Percentiles rank a stretch among this genome's conserved stretches.
Conservation (phyloP, 1,284 basidiomycete species). For the Marasmius oreades region DNA sequence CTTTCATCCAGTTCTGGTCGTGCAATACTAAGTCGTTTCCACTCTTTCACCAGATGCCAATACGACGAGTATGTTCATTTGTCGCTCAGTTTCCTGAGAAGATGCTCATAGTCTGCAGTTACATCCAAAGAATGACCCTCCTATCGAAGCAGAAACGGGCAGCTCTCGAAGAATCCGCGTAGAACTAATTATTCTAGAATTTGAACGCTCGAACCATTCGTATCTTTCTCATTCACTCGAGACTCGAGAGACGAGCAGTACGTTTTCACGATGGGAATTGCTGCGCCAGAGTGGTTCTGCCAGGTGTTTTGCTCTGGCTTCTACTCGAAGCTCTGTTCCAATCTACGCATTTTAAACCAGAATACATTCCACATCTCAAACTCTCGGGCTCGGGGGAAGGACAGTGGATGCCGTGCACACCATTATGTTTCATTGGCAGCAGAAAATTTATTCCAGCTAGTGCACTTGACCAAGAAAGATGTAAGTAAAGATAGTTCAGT, state of each 20-base stretch:
- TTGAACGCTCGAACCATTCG: neutral
- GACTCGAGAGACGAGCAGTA: neutral
- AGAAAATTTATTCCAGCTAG: no score
- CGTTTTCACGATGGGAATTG: neutral
- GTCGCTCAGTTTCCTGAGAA: slow-evolving; percentile 1
- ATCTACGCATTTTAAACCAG: no score
- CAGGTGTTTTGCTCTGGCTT: neutral
- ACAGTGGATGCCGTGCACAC: no score
- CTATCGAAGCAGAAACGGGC: slow-evolving; percentile 68
- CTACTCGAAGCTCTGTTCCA: neutral
- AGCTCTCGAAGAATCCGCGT: slow-evolving; percentile 49
- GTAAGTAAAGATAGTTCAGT: no score
- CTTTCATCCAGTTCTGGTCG: neutral
- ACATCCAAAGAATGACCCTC: slow-evolving; percentile 81
- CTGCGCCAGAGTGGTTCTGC: neutral
- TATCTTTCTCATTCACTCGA: neutral
- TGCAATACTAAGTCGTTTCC: neutral
- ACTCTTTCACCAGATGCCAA: slow-evolving; percentile 60
- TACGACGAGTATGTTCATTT: slow-evolving; percentile 79
- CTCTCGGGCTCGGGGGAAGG: no score
- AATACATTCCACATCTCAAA: no score
- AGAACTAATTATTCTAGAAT: neutral
- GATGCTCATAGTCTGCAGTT: slow-evolving; percentile 40
- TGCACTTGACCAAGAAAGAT: no score
- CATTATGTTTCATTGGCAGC: no score